A percentile compares a stretch with the other conserved stretches of the same genome.
Conservation (phyloP, 305 asterid species). For the Fraxinus baroniana region DNA sequence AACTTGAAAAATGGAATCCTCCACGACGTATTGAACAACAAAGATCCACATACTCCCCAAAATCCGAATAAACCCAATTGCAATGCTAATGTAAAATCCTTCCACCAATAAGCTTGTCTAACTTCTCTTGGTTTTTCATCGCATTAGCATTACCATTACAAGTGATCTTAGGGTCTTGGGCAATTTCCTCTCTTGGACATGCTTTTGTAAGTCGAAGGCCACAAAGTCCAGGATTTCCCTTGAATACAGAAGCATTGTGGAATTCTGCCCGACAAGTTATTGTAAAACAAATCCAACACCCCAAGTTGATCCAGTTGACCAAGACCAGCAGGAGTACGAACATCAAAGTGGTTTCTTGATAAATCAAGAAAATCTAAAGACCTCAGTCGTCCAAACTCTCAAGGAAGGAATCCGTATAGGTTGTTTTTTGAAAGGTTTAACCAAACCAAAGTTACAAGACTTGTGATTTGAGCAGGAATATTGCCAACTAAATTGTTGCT, state of each 20-base stretch:
- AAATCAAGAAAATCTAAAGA: background rate
- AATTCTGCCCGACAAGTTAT: constrained; percentile 33
- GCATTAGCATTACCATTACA: background rate
- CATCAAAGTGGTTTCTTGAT: constrained; percentile 23
- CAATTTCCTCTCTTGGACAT: constrained; percentile 22
- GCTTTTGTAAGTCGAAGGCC: constrained; percentile 27
- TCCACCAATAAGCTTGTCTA: background rate
- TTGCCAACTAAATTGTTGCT: background rate
- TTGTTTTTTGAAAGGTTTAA: background rate
- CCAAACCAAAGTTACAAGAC: background rate
- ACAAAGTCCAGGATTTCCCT: constrained; percentile 25
- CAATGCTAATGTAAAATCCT: constrained; percentile 26
- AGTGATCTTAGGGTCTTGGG: background rate
- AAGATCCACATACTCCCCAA: constrained; percentile 20
- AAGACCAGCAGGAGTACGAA: constrained; percentile 23
- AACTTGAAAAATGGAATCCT: background rate
- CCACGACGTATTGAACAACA: constrained; percentile 9
- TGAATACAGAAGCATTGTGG: constrained; percentile 14
- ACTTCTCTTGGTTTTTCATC: background rate
- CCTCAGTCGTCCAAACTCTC: background rate
- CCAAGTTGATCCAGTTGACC: constrained; percentile 19
- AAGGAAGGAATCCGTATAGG: background rate
- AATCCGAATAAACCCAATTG: constrained; percentile 27
- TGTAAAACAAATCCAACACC: constrained; percentile 22
- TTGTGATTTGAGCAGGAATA: background rate